Conservation (phyloP, 495 filamentous ascomycete species). For the Aspergillus olivimuriae region DNA sequence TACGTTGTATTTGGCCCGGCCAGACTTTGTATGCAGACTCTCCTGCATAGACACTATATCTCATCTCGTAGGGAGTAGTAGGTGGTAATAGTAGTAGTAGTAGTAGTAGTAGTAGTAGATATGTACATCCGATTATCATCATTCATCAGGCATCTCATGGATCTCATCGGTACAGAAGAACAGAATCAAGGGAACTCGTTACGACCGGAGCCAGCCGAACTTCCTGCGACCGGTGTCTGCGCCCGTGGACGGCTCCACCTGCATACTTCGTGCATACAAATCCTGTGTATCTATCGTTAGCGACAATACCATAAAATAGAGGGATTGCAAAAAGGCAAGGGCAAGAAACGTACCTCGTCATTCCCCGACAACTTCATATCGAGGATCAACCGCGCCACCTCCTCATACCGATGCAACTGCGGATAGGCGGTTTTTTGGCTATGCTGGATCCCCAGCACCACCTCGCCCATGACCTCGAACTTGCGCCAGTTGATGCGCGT, state of each 20-base stretch:
- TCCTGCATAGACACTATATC: no score
- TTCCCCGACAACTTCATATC: conserved; percentile 52
- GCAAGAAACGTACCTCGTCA: conserved; percentile 38
- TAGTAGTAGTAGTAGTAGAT: conserved; percentile 8
- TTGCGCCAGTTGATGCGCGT: conserved; percentile 96
- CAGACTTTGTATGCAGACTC: no score
- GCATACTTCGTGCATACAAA: conserved; percentile 39
- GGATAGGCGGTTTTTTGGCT: conserved; percentile 83
- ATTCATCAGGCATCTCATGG: conserved; percentile 12
- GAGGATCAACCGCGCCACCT: conserved; percentile 62
- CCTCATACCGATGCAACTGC: conserved; percentile 58
- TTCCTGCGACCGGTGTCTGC: conserved; percentile 34
- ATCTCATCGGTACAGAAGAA: not conserved
- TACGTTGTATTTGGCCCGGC: no score
- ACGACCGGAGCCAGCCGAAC: conserved; percentile 41
- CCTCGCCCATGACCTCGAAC: conserved; percentile 92
- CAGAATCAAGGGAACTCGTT: conserved; percentile 2
- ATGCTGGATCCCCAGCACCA: conserved; percentile 80
- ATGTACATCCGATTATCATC: conserved; percentile 21
- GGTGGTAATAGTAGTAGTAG: no score
- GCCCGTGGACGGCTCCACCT: conserved; percentile 39
- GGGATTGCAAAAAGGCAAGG: not conserved
- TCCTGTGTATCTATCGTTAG: conserved; percentile 26
- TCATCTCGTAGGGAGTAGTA: no score
- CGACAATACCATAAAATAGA: not conserved